Evolutionary conservation across 176 grass and related monocot genomes (phyloP).

Genomic region (Carex cristatella): DNA sequence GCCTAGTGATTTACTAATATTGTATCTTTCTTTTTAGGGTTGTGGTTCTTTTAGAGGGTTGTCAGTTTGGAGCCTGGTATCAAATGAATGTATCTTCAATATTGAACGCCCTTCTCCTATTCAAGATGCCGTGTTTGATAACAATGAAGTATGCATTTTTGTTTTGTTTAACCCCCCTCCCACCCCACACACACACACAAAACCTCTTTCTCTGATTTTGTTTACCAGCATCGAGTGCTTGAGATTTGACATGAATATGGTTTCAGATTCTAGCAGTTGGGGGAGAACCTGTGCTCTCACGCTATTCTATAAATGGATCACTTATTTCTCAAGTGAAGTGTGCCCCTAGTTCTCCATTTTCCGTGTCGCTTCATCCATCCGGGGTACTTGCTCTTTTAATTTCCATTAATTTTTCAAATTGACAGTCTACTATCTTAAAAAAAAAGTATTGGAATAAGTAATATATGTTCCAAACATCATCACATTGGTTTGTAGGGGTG

Average conservation of each 20-base stretch:
- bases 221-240: background rate
- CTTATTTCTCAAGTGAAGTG: slow-evolving; percentile 92
- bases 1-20: background rate
- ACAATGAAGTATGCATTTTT: slow-evolving; percentile 65
- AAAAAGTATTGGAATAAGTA: background rate
- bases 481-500: background rate
- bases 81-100: slow-evolving; percentile 79
- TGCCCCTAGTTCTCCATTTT: slow-evolving; percentile 75
- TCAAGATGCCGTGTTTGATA: slow-evolving; percentile 81
- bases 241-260: background rate
- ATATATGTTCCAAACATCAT: background rate
- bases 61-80: slow-evolving; percentile 90
- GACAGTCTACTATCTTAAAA: background rate
- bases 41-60: slow-evolving; percentile 65
- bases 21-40: slow-evolving; percentile 34
- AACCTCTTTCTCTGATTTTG: no score
- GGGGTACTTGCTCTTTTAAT: slow-evolving; percentile 45
- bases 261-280: slow-evolving; percentile 80
- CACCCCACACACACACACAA: no score
- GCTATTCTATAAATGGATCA: slow-evolving; percentile 55
- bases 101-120: slow-evolving; percentile 54
- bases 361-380: slow-evolving; percentile 62
- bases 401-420: slow-evolving; percentile 1
- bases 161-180: background rate
- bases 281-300: slow-evolving; percentile 64